These are phyloP conservation scores for Pelagomonas calceolata DNA, from an alignment of 108 stramenopile genomes.

Conservation along the genomic window DNA sequence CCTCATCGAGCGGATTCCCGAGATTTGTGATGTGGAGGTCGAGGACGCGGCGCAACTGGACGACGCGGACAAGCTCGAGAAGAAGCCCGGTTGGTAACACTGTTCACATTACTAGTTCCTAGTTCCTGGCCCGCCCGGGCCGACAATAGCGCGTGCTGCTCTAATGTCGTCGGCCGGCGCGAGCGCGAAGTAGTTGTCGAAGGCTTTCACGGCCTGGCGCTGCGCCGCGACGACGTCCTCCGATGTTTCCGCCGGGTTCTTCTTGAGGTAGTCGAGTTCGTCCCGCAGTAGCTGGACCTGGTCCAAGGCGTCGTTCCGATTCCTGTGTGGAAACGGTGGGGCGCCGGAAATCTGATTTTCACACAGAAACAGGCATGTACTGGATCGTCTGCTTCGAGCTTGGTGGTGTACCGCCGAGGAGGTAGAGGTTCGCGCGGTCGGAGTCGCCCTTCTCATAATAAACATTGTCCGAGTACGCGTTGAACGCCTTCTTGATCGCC, in stretches of 20 bases:
- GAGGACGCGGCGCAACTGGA: constrained; percentile 67
- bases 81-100: neutral
- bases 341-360: too few relatives aligned
- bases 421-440: constrained; percentile 28
- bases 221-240: neutral
- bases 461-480: constrained; percentile 26
- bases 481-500: constrained; percentile 21
- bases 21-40: constrained; percentile 66
- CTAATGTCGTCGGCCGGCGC: too few relatives aligned
- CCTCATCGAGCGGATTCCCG: constrained; percentile 60
- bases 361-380: too few relatives aligned
- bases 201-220: neutral
- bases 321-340: too few relatives aligned
- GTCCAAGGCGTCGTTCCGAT: constrained; percentile 23
- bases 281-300: constrained; percentile 16
- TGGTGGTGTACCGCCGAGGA: constrained; percentile 23
- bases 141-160: too few relatives aligned
- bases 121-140: too few relatives aligned
- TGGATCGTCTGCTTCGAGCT: constrained; percentile 18
- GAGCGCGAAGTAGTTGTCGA: neutral
- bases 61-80: constrained; percentile 49
- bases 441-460: constrained; percentile 14
- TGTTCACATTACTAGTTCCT: too few relatives aligned
- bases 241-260: neutral
- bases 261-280: constrained; percentile 17